A percentile compares a stretch with the other conserved stretches of the same genome.
phyloP scores from a whole-genome alignment of 148 eudicot genomes.

The Dysphania ambrosioides region DNA sequence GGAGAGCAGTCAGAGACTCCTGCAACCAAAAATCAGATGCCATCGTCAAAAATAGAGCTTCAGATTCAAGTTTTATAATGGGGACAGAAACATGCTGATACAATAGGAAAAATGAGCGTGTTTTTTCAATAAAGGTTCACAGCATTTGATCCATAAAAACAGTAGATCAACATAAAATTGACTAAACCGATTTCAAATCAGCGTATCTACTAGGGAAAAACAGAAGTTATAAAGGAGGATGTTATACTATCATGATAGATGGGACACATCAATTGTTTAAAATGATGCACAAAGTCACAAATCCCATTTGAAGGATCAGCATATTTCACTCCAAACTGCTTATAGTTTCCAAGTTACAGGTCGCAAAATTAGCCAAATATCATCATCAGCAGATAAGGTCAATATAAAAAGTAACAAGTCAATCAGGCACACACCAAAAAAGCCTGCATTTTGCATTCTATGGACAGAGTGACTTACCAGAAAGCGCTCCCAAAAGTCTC shows the following conservation, averaged over 20 bases:
- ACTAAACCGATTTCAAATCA: background rate
- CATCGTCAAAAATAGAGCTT: background rate
- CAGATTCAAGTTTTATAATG: background rate
- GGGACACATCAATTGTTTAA: background rate
- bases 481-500: slow-evolving; percentile 99
- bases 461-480: slow-evolving; percentile 41
- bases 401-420: background rate
- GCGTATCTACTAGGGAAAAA: background rate
- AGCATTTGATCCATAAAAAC: background rate
- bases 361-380: background rate
- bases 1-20: slow-evolving; percentile 86
- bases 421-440: background rate
- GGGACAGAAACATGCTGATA: background rate
- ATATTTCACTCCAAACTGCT: background rate
- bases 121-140: background rate
- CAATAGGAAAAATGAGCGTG: background rate
- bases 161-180: background rate
- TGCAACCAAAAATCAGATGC: slow-evolving; percentile 25
- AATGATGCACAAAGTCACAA: background rate
- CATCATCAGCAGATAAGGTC: no score
- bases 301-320: background rate
- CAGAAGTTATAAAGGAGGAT: background rate
- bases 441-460: background rate
- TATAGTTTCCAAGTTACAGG: background rate
- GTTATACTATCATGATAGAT: background rate